Evolutionary conservation across 140 eudicot species (phyloP).

Genomic region (Erigeron philadelphicus): DNA sequence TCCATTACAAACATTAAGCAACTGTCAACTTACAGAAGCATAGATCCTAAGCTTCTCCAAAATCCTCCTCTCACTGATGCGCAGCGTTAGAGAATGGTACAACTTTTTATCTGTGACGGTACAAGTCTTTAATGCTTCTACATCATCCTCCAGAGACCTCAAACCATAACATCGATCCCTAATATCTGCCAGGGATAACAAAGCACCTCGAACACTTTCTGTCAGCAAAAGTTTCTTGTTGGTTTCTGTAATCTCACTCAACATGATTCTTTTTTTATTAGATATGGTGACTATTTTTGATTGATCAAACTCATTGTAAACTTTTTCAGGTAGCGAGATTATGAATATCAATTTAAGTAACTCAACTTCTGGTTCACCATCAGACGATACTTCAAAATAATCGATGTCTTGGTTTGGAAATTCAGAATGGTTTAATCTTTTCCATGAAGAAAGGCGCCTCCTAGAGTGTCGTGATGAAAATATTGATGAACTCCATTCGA

Average conservation of each 20-base stretch:
- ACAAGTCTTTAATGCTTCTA: constrained; percentile 39
- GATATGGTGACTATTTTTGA: constrained; percentile 16
- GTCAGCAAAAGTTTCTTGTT: constrained; percentile 50
- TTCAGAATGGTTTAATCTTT: constrained; percentile 47
- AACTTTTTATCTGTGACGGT: constrained; percentile 39
- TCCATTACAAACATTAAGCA: constrained; percentile 16
- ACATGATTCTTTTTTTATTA: constrained; percentile 22
- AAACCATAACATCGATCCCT: constrained; percentile 63
- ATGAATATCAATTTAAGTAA: constrained; percentile 59
- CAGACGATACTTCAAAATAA: constrained; percentile 73
- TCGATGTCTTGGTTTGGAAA: constrained; percentile 48
- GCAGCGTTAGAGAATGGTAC: constrained; percentile 65
- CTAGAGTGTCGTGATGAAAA: constrained; percentile 63
- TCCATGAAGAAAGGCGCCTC: constrained; percentile 63
- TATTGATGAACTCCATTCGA: constrained; percentile 65
- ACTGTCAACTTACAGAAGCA: constrained; percentile 32
- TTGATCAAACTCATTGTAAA: constrained; percentile 41
- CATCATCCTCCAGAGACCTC: constrained; percentile 51
- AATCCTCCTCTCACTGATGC: constrained; percentile 68
- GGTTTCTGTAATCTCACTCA: constrained; percentile 29
- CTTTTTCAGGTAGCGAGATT: constrained; percentile 52
- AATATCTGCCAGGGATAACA: constrained; percentile 51
- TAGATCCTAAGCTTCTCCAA: constrained; percentile 56
- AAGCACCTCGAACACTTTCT: constrained; percentile 45
- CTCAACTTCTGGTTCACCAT: constrained; percentile 86